These are phyloP conservation scores for Phytophthora foliorum DNA, from an alignment of 352 stramenopile genomes.

Conservation along the genomic window DNA sequence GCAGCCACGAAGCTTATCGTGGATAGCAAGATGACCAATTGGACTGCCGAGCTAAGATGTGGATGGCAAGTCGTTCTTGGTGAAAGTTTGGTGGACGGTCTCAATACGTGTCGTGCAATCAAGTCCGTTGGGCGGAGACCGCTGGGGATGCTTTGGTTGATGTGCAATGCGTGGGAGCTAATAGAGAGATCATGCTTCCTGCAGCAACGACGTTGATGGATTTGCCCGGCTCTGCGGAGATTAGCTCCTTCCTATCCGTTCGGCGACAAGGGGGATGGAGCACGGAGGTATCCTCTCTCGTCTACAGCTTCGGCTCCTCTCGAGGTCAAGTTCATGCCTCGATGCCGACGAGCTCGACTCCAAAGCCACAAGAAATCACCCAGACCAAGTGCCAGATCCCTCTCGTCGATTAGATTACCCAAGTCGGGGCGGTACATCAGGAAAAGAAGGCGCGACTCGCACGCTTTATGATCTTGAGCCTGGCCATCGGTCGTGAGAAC, in stretches of 20 bases:
- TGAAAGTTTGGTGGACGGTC: not conserved
- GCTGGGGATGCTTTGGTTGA: constrained; percentile 30
- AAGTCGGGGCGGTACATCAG: not conserved
- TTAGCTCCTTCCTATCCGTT: constrained; percentile 23
- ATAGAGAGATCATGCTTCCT: not conserved
- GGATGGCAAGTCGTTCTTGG: no score
- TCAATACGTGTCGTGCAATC: constrained; percentile 10
- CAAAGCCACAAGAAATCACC: constrained; percentile 13
- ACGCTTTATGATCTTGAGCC: constrained; percentile 15
- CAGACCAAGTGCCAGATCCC: not conserved
- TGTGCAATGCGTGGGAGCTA: constrained; percentile 38
- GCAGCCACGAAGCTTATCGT: no score
- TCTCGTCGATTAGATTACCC: constrained; percentile 14
- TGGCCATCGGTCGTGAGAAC: constrained; percentile 25
- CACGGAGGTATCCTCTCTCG: constrained; percentile 10
- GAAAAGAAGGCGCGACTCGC: constrained; percentile 18
- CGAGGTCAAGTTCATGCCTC: not conserved
- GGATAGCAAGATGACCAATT: not conserved
- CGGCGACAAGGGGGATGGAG: constrained; percentile 20
- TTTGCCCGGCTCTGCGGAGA: constrained; percentile 24
- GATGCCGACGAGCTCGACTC: not conserved
- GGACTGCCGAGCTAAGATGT: no score
- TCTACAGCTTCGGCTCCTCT: constrained; percentile 16
- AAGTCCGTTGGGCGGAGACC: constrained; percentile 17
- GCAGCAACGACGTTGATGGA: constrained; percentile 4